Evolutionary conservation across 805 yeast genomes (phyloP), one percentile per base, ranked within the genome.

Genomic region (Nakazawaea pomicola): DNA sequence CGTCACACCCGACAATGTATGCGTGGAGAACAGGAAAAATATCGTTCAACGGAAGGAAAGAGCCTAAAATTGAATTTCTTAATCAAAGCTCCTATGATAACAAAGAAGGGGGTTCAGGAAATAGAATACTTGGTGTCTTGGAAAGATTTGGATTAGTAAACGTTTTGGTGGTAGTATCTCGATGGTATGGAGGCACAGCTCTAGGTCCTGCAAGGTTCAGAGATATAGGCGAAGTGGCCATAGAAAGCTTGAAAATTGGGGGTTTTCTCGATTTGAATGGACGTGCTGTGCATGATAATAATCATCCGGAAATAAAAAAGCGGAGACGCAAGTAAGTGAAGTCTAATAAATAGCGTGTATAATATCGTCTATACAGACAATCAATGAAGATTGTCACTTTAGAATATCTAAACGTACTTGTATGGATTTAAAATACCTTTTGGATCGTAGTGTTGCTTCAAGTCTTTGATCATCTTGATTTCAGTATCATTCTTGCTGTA

Each of bases 401-500:
- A 21, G 7, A 16, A 7, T n/a, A 8, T 24, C 56, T 66, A 83
- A 35, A 89, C 69, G 57, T 90, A 93, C 62, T 91, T 91, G 69
- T 91, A 93, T 19, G 99, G 99, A 60, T 93, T 93, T 73, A 93
- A 62, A 54, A 93, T 93, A 17, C 81, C 84, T 41, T 87, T 83
- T 49, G 97, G 97, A 68, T 93, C 99, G 56, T 78, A 90, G 50
- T 76, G 78, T n/a, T 68, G 52, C 66, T 91, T 93, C 52, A 93
- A 63, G 29, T 78, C 78, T 58, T 80, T 82, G 74, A 93, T 90
- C 66, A 89, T 60, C 30, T 67, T 57, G 45, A 93, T 76, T 59
- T 88, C 90, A 39, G 67, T 65, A 10, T 72, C 79, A 48, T 77
- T 76, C 70, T 90, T 93, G 39, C 95, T 75, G 67, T 91, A 93